Percentiles rank a stretch among this genome's conserved stretches.
These are phyloP conservation scores for Skeletonema potamos DNA, from an alignment of 108 stramenopile species.

Conservation along the genomic window DNA sequence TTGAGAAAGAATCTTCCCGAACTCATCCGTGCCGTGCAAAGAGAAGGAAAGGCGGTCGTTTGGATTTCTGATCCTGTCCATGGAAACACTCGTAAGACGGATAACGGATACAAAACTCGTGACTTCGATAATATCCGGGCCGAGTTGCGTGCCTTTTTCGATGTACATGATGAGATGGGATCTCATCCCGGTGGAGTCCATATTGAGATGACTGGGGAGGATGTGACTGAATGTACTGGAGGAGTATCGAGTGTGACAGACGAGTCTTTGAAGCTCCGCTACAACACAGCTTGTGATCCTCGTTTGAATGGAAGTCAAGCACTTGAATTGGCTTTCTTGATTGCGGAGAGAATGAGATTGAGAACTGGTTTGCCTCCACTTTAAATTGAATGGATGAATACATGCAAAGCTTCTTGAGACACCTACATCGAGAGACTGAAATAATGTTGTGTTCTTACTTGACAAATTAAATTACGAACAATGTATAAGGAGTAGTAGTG, in stretches of 20 bases:
- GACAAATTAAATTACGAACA: slow-evolving; percentile 8
- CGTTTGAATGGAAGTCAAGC: slow-evolving; percentile 97
- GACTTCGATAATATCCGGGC: slow-evolving; percentile 92
- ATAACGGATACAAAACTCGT: slow-evolving; percentile 95
- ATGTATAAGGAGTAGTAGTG: too few relatives aligned
- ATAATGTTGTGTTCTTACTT: background rate
- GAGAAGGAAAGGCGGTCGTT: slow-evolving; percentile 92
- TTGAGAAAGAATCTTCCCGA: slow-evolving; percentile 93
- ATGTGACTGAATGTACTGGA: slow-evolving; percentile 99
- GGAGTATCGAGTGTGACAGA: slow-evolving; percentile 89
- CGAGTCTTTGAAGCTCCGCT: slow-evolving; percentile 73
- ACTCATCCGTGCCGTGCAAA: slow-evolving; percentile 95
- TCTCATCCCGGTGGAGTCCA: slow-evolving; percentile 98
- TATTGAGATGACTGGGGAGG: slow-evolving; percentile 96
- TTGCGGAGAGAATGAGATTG: slow-evolving; percentile 93
- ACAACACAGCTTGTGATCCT: slow-evolving; percentile 97
- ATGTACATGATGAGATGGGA: slow-evolving; percentile 98
- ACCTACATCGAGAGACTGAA: too few relatives aligned
- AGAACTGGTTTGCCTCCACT: slow-evolving; percentile 83
- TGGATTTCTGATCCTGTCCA: slow-evolving; percentile 98
- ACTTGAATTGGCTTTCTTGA: slow-evolving; percentile 97
- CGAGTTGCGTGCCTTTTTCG: slow-evolving; percentile 97
- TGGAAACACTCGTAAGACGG: slow-evolving; percentile 97
- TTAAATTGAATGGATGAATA: slow-evolving; percentile 1
- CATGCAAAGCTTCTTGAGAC: too few relatives aligned